A percentile compares a stretch with the other conserved stretches of the same genome.
Conservation (phyloP, 306 rosid genomes). For the Styphnolobium japonicum region DNA sequence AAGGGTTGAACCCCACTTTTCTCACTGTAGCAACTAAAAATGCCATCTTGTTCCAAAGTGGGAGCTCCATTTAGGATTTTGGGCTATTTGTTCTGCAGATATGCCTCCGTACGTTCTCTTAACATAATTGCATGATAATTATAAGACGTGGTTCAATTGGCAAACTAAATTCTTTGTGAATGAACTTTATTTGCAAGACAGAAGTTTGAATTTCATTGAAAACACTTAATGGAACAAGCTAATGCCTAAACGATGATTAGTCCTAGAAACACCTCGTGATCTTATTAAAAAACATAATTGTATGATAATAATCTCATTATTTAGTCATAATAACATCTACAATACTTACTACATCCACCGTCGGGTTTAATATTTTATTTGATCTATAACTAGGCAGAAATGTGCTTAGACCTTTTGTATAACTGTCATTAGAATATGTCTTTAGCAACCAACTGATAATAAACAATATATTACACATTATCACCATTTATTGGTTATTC, state of each 20-base stretch:
- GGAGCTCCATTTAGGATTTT: slow-evolving; percentile 5
- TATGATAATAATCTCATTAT: slow-evolving; percentile 8
- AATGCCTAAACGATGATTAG: no score
- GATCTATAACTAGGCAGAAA: background rate
- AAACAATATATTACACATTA: slow-evolving; percentile 14
- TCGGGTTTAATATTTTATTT: slow-evolving; percentile 7
- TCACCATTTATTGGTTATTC: slow-evolving; percentile 6
- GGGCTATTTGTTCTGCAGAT: slow-evolving; percentile 1
- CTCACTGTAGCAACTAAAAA: background rate
- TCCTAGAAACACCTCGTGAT: no score
- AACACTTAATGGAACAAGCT: no score
- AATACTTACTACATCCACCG: background rate
- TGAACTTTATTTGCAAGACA: no score
- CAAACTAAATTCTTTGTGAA: no score
- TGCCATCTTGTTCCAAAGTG: slow-evolving; percentile 9
- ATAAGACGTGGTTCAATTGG: no score
- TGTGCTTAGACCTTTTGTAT: slow-evolving; percentile 10
- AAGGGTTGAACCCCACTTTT: slow-evolving; percentile 5
- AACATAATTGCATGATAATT: background rate
- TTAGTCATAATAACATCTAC: background rate
- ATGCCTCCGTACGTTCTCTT: background rate
- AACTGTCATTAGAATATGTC: slow-evolving; percentile 7
- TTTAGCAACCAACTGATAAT: background rate
- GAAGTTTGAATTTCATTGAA: no score
- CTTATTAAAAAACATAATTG: no score